Conservation (phyloP, 2,329 filamentous ascomycete species). For the Cryphonectria nitschkei region DNA sequence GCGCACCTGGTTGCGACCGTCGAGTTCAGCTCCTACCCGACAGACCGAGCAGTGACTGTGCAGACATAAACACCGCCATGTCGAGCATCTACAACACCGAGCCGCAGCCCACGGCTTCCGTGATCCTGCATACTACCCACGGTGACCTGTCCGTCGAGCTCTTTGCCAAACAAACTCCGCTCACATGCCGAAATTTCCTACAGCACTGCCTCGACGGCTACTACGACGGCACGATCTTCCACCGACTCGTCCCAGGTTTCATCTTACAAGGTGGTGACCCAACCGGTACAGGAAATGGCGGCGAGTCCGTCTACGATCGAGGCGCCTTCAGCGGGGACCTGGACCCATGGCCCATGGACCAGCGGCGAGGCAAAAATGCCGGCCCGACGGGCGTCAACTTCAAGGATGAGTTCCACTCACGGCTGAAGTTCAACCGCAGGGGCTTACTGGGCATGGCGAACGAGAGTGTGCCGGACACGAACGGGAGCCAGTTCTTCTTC, state of each 20-base stretch:
- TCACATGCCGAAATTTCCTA: conserved; percentile 92
- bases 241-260: conserved; percentile 89
- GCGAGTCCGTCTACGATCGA: conserved; percentile 89
- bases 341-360: conserved; percentile 73
- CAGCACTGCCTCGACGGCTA: conserved; percentile 95
- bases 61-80: conserved; percentile 55
- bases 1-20: not conserved
- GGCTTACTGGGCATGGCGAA: conserved; percentile 97
- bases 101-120: conserved; percentile 90
- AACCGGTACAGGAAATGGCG: conserved; percentile 87
- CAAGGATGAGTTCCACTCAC: conserved; percentile 87
- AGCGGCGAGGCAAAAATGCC: conserved; percentile 64
- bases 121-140: conserved; percentile 84
- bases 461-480: conserved; percentile 74
- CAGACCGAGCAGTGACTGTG: not conserved
- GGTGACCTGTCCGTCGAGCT: conserved; percentile 91
- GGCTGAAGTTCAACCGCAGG: conserved; percentile 89
- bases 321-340: conserved; percentile 73
- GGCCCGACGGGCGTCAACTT: conserved; percentile 64
- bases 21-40: not conserved
- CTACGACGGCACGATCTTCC: conserved; percentile 92
- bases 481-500: conserved; percentile 97
- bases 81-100: conserved; percentile 92
- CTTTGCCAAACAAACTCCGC: conserved; percentile 90
- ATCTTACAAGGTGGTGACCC: conserved; percentile 95